These are phyloP conservation scores for Prunus armeniaca DNA, from an alignment of 306 rosid species.

Conservation along the genomic window DNA sequence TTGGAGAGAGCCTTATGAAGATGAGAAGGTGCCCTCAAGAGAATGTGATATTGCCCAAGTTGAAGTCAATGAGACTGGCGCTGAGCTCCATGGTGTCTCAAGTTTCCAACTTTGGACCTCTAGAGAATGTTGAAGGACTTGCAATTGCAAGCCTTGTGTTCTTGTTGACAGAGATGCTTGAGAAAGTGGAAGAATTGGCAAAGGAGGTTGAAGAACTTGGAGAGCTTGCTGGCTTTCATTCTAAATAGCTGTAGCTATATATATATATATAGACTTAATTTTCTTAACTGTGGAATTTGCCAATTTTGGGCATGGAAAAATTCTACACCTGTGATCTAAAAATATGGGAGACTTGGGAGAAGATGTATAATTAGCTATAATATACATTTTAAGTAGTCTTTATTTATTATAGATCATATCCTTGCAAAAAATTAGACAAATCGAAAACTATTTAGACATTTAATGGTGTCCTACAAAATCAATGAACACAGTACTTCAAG, in stretches of 20 bases:
- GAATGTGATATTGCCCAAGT: constrained; percentile 28
- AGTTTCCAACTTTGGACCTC: constrained; percentile 24
- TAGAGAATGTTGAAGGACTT: constrained; percentile 40
- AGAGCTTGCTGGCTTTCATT: constrained; percentile 45
- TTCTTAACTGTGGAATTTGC: neutral
- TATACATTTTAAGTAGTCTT: too few relatives aligned
- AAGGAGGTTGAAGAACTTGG: constrained; percentile 64
- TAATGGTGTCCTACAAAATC: too few relatives aligned
- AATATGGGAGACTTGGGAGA: constrained; percentile 2
- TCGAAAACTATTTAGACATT: too few relatives aligned
- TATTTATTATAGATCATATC: too few relatives aligned
- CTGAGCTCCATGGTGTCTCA: constrained; percentile 30
- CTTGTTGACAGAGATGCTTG: constrained; percentile 47
- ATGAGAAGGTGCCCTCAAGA: constrained; percentile 50
- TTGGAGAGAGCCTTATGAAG: constrained; percentile 61
- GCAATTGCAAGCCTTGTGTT: constrained; percentile 53
- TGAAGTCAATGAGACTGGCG: constrained; percentile 52
- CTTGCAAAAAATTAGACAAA: too few relatives aligned
- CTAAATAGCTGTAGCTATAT: neutral
- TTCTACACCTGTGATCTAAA: neutral
- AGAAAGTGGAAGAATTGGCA: constrained; percentile 56
- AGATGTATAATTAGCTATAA: neutral
- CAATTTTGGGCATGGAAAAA: constrained; percentile 3
- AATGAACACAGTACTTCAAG: too few relatives aligned
- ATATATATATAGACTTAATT: too few relatives aligned